Base-by-base conservation (phyloP, 1,284 basidiomycete species). In the Apiotrichum domesticum region DNA sequence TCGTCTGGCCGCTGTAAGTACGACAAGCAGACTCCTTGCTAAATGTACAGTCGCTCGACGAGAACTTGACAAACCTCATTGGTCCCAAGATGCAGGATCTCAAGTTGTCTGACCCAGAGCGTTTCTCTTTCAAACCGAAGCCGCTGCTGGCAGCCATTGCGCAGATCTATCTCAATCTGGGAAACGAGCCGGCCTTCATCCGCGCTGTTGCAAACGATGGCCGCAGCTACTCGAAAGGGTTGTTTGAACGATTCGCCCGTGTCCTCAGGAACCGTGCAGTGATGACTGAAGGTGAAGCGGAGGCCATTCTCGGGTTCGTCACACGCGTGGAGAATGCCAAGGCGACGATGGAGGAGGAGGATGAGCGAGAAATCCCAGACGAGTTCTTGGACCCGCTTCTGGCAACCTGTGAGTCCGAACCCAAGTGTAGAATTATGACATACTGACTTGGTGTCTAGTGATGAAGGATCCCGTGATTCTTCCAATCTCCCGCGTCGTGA, bases 401-500 rank as follows among this genome's bases (percentile, higher is more conserved):
- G 5, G 66, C 68, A 1, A 71, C 69, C 8, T 54, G 66, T 69
- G 46, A 51, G 66, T 64, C 13, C 29, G 8, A 32, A 35, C 9
- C 39, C 8, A 50, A 41, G 13, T 7, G 2, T 9, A 11, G 21
- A 41, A 21, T 21, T 21, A 39, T 29, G 10, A 5, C 32, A 13
- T 7, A 11, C 15, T 35, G 33, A 34, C 11, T 15, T 43, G 35
- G 46, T 32, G 33, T 5, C 65, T n/a, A 95, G 92, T 99, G 56
- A 99, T 99, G 96, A 87, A 86, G 57, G 92, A 98, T 72, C 96
- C 96, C 1, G 95, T 98, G 58, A 84, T 85, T 44, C 77, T 99
- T 49, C 96, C 96, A 0, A 85, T 88, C 0, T 97, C 93, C 2
- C 83, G 81, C 54, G 80, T 85, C 0, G 82, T 89, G 34, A 76